Base-by-base conservation (phyloP, 805 yeast genomes). In the Candida yuanshanica region DNA sequence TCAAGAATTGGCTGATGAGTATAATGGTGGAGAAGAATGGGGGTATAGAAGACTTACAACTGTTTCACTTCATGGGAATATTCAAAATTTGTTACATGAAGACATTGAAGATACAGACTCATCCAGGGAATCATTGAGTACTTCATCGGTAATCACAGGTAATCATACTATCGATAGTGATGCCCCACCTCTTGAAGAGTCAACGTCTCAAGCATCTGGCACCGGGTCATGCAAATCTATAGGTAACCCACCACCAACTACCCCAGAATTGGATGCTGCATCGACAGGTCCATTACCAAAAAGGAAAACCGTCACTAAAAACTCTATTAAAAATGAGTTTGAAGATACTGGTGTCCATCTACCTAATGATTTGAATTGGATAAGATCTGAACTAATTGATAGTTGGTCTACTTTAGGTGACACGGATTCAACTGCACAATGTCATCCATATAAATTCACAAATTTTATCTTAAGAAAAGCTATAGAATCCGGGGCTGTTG, bases 371-470 rank as follows among this genome's bases (percentile, higher is more conserved):
- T 69, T 89, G 39, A 79, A 79, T 49, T 90, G 97, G 97, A 77
- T 89, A 49, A 72, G 77, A 37, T 70, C 74, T 26, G 70, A 74
- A 4, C 58, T 82, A 21, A 79, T 91, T 7, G 73, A 72, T 43
- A 81, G 75, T 42, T 88, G 95, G 81, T 79, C 90, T 2, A 73
- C 77, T 8, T 64, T 91, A 38, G 97, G 98, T 23, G 91, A 85
- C 18, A 74, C 77, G 23, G 90, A 83, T 46, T 80, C 95, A 12
- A 91, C 97, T 1, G 98, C 97, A 0, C 98, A 93, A 64, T 96
- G 93, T 6, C 97, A 91, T 59, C 98, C 99, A 2, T 88, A 83
- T 65, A 83, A 83, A 57, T 90, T 93, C 64, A 91, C 98, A n/a
- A 83, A 83, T 41, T 85, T 76, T 57, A 69, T 91, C 10, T 65